These are phyloP conservation scores for Prillingera fragicola DNA, from an alignment of 1,284 basidiomycete genomes.

Conservation along the genomic window DNA sequence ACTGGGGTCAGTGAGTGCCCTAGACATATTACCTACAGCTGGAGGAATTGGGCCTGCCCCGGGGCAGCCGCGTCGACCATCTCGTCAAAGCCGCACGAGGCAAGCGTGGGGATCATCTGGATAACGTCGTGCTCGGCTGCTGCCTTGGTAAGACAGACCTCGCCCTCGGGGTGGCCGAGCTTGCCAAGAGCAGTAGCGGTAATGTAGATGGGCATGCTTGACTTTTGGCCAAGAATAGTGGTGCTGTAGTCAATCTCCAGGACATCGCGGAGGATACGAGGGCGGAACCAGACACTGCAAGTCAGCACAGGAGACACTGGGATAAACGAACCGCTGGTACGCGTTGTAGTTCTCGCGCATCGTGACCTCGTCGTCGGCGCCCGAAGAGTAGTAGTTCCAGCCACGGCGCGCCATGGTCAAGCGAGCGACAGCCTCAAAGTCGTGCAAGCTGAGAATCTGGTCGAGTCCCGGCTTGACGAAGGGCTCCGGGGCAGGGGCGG, in stretches of 20 bases:
- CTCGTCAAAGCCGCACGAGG: slow-evolving; percentile 80
- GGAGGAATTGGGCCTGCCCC: slow-evolving; percentile 71
- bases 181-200: slow-evolving; percentile 55
- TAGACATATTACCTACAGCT: slow-evolving; percentile 54
- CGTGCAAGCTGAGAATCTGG: slow-evolving; percentile 79
- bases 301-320: slow-evolving; percentile 1
- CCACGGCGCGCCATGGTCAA: slow-evolving; percentile 69
- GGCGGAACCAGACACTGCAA: slow-evolving; percentile 82
- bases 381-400: slow-evolving; percentile 85
- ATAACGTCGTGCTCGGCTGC: slow-evolving; percentile 73
- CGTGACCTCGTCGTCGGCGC: slow-evolving; percentile 82
- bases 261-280: slow-evolving; percentile 78
- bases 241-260: slow-evolving; percentile 71
- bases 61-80: slow-evolving; percentile 71
- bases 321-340: slow-evolving; percentile 62
- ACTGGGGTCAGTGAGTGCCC: slow-evolving; percentile 38
- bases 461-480: slow-evolving; percentile 58
- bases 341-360: slow-evolving; percentile 81
- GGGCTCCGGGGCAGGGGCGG: slow-evolving; percentile 26
- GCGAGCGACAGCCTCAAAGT: slow-evolving; percentile 80
- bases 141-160: slow-evolving; percentile 77
- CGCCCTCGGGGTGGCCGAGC: slow-evolving; percentile 88
- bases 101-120: slow-evolving; percentile 89
- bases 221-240: slow-evolving; percentile 65
- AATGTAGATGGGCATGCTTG: slow-evolving; percentile 76